Conservation (phyloP, 2,329 filamentous ascomycete species). For the Trichophyton schoenleinii region DNA sequence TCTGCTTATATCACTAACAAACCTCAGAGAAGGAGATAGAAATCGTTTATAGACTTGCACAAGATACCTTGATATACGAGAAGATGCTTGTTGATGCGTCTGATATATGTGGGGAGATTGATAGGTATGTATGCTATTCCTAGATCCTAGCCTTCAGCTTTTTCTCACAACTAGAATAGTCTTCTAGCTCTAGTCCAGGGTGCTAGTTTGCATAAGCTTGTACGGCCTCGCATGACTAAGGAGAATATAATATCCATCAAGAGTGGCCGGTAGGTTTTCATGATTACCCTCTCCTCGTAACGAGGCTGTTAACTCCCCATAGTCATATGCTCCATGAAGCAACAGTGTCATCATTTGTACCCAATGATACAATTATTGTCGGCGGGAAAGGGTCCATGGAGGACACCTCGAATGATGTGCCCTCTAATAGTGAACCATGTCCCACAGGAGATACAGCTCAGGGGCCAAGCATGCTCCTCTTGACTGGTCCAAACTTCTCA, state of each 20-base stretch:
- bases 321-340: constrained; percentile 77
- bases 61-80: constrained; percentile 57
- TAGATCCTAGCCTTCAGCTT: background rate
- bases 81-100: constrained; percentile 55
- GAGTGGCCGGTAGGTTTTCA: constrained; percentile 51
- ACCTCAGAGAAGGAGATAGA: constrained; percentile 69
- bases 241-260: constrained; percentile 61
- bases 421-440: background rate
- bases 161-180: constrained; percentile 29
- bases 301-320: constrained; percentile 7
- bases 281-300: background rate
- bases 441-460: constrained; percentile 8
- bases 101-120: constrained; percentile 72
- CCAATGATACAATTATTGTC: constrained; percentile 62
- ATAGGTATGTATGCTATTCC: constrained; percentile 38
- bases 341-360: constrained; percentile 64
- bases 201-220: constrained; percentile 61
- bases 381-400: constrained; percentile 40
- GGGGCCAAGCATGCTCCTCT: constrained; percentile 56
- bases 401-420: background rate
- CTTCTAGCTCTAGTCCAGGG: constrained; percentile 67
- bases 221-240: constrained; percentile 54
- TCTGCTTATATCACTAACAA: background rate
- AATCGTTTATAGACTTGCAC: constrained; percentile 65
- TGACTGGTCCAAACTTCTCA: constrained; percentile 93